phyloP scores from a whole-genome alignment of 1,284 basidiomycete genomes.

The Ustilago cynodontis region DNA sequence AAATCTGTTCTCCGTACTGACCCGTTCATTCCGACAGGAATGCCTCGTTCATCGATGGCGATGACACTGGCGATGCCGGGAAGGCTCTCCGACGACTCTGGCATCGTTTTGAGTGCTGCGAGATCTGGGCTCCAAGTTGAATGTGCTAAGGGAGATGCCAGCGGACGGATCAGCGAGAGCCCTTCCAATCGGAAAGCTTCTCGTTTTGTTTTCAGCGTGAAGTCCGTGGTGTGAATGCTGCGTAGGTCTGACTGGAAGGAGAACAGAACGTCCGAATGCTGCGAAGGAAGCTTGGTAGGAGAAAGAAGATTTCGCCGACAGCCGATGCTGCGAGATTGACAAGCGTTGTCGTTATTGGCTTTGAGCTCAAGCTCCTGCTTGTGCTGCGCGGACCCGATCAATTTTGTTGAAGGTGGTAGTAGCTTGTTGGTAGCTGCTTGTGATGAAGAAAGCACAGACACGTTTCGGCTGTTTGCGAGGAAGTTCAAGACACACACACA shows the following conservation, averaged over 20 bases:
- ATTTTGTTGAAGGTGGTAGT: neutral
- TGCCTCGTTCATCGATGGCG: slow-evolving; percentile 18
- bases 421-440: neutral
- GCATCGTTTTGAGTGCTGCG: slow-evolving; percentile 7
- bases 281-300: neutral
- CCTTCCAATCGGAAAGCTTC: too few species aligned
- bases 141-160: neutral
- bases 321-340: neutral
- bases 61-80: slow-evolving; percentile 16
- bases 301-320: neutral
- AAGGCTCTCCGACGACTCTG: slow-evolving; percentile 18
- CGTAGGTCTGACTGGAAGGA: neutral
- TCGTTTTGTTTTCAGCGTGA: too few species aligned
- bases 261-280: neutral
- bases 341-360: neutral
- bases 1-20: slow-evolving; percentile 10
- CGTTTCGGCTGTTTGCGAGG: neutral
- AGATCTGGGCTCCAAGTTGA: neutral
- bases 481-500: slow-evolving; percentile 1
- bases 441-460: slow-evolving; percentile 5
- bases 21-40: slow-evolving; percentile 8
- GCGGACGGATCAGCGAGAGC: neutral
- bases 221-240: neutral
- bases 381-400: neutral
- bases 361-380: neutral